These are phyloP conservation scores for Yamadazyma songkhlaensis DNA, from an alignment of 1,139 yeast species.

Conservation along the genomic window DNA sequence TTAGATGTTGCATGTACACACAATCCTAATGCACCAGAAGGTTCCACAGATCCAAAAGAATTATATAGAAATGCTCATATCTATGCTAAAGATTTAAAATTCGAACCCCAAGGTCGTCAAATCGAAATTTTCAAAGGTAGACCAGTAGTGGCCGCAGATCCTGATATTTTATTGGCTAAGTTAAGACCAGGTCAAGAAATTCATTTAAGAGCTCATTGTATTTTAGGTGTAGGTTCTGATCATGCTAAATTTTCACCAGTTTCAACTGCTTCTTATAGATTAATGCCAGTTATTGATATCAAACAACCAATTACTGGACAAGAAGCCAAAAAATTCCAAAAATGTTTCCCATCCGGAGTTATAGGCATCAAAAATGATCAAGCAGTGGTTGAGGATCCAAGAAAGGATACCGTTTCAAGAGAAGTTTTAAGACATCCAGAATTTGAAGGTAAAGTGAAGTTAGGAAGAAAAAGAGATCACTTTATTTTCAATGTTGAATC, in stretches of 20 bases:
- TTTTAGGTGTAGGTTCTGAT: slow-evolving; percentile 88
- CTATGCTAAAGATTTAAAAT: slow-evolving; percentile 83
- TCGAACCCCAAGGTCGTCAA: slow-evolving; percentile 91
- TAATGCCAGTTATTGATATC: slow-evolving; percentile 88
- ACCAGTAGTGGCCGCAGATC: slow-evolving; percentile 80
- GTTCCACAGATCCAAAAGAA: slow-evolving; percentile 77
- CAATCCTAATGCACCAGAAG: slow-evolving; percentile 80
- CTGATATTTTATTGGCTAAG: slow-evolving; percentile 86
- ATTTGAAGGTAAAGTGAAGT: slow-evolving; percentile 81
- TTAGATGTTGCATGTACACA: slow-evolving; percentile 81
- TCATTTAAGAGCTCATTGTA: slow-evolving; percentile 83
- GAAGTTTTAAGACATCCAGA: slow-evolving; percentile 94
- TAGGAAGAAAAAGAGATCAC: slow-evolving; percentile 90
- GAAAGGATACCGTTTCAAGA: slow-evolving; percentile 94
- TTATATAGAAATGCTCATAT: slow-evolving; percentile 81
- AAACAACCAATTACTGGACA: slow-evolving; percentile 71
- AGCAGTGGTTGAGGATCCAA: slow-evolving; percentile 82
- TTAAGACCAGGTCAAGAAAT: slow-evolving; percentile 97
- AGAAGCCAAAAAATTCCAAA: slow-evolving; percentile 74
- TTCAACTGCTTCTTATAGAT: slow-evolving; percentile 93
- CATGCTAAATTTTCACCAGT: slow-evolving; percentile 98
- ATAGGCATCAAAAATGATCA: slow-evolving; percentile 71
- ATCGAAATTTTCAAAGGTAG: slow-evolving; percentile 59
- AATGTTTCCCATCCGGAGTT: slow-evolving; percentile 92
- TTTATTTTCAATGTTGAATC: slow-evolving; percentile 93